Base-by-base conservation (phyloP, 805 yeast species). In the Barnettozyma sucrosica region DNA sequence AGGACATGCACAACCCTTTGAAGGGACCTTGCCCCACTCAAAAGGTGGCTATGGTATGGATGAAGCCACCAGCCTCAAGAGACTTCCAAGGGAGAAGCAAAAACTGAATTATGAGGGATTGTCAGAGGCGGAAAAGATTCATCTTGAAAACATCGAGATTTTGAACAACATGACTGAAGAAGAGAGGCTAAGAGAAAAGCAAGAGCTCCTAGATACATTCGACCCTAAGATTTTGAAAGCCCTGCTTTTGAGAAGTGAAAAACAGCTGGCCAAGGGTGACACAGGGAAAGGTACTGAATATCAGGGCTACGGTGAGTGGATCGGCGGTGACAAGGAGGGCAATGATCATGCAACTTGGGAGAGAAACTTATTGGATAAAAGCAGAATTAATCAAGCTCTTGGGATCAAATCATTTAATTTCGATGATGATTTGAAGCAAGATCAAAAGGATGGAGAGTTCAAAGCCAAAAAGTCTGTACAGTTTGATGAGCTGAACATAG, bases 21-120 rank as follows among this genome's bases (percentile, higher is more conserved):
- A 36, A 7, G n/a, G 21, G n/a, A 14, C 34, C 5, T 18, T 10
- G 16, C 36, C 46, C n/a, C 14, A 41, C 33, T 10, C 36, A 3
- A 43, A 55, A 88, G 77, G 25, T 96, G 98, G 79, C 83, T 85
- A 47, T 96, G 97, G 71, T 85, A 85, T 72, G 84, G 92, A 60
- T 79, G 77, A 68, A 84, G 85, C 14, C 82, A 92, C 71, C 83
- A 78, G 68, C 84, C 85, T 55, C 86, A 76, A 65, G 86, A 76
- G 61, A 87, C 86, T 72, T 83, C 92, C 50, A 87, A 85, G 26
- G 96, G 97, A 21, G 93, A 95, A 38, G 90, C 92, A 44, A 86
- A 97, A 21, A 86, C 41, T 60, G 42, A 55, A 58, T 23, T 59
- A 59, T 37, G 54, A 48, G 7, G 51, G 56, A 6, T 50, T 76